These are phyloP conservation scores for Henningerozyma blattae DNA, from an alignment of 805 yeast species.

Conservation along the genomic window DNA sequence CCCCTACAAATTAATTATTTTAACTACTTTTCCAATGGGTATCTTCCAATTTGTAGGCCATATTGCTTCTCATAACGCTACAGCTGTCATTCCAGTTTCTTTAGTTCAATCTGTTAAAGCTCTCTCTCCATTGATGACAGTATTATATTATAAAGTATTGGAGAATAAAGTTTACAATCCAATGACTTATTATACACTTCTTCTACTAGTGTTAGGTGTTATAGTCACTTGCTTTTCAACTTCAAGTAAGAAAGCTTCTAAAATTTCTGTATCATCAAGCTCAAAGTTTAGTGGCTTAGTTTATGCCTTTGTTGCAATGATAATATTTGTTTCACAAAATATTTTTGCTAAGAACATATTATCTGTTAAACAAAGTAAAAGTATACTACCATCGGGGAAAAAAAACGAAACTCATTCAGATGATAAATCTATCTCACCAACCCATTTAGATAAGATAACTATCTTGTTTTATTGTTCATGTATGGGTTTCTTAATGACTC, in stretches of 20 bases:
- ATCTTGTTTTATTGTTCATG: constrained; percentile 61
- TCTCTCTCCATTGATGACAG: constrained; percentile 80
- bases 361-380: constrained; percentile 32
- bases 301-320: constrained; percentile 31
- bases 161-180: constrained; percentile 45
- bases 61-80: constrained; percentile 84
- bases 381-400: constrained; percentile 14
- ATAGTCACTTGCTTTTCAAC: constrained; percentile 52
- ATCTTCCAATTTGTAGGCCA: constrained; percentile 88
- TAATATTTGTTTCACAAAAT: constrained; percentile 65
- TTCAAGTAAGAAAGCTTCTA: background rate
- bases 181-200: constrained; percentile 64
- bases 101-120: constrained; percentile 92
- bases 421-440: constrained; percentile 15
- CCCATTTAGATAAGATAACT: constrained; percentile 53
- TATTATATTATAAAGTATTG: constrained; percentile 55
- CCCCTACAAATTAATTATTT: constrained; percentile 41
- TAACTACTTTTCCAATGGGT: constrained; percentile 87
- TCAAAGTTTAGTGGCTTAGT: constrained; percentile 23
- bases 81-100: constrained; percentile 85
- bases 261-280: background rate
- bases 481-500: constrained; percentile 53
- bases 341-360: constrained; percentile 67
- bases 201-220: constrained; percentile 76
- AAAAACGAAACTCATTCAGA: constrained; percentile 10